Base-by-base conservation (phyloP, 139 green algal species). In the Micractinium conductrix region DNA sequence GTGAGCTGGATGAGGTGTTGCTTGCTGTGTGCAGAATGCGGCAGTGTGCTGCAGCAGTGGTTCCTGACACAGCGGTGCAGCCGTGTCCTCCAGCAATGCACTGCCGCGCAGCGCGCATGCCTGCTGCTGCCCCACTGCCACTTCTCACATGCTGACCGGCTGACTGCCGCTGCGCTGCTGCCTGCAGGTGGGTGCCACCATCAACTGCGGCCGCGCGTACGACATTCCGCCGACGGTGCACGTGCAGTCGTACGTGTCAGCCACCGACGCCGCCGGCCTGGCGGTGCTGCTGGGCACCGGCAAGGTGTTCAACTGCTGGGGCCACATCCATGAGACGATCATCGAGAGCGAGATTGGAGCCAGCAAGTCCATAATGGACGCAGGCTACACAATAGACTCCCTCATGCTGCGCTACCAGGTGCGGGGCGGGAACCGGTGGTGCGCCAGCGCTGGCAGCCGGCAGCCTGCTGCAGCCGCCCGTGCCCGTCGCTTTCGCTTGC, bases 391-490 rank as follows among this genome's bases (percentile, higher is more conserved):
- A 37, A 92, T 93, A 28, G 90, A 93, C 74, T 86, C 53, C 24
- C 85, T 93, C 63, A 89, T 92, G 90, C 79, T 90, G 50, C 82
- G 87, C 1, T 93, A 93, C 79, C 89, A 92, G 79, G 89, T 85
- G 69, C 42, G 80, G 10, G 28, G 28, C 43, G 10, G 68, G 26
- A 26, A 16, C 28, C 42, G 4, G 26, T 33, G 1, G 1, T 45
- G 68, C 48, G 68, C 19, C 38, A 19, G 38, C 19, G 17, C 37
- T 50, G 37, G n/a, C 30, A n/a, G n/a, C n/a, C n/a, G n/a, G n/a
- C n/a, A n/a, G n/a, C n/a, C n/a, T n/a, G n/a, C n/a, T n/a, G n/a
- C n/a, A n/a, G n/a, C n/a, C n/a, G n/a, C n/a, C n/a, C n/a, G n/a
- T n/a, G n/a, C n/a, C n/a, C n/a, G n/a, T n/a, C n/a, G n/a, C n/a